These are phyloP conservation scores for Hydnomerulius pinastri DNA, from an alignment of 768 basidiomycete genomes.

Conservation along the genomic window DNA sequence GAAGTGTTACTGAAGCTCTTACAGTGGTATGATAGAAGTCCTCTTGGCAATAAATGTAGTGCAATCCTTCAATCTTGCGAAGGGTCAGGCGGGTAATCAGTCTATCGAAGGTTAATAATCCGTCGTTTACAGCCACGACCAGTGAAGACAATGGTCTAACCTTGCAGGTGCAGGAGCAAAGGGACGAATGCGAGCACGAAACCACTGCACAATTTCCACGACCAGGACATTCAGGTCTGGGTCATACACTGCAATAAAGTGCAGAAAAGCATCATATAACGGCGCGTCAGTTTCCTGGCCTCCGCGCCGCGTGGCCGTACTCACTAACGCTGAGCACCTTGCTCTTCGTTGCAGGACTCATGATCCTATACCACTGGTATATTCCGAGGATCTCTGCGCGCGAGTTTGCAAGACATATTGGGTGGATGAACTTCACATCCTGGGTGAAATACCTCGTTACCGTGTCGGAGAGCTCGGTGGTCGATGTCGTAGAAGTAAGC, in stretches of 20 bases:
- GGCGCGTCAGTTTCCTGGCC: no score
- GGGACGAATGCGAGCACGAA: constrained; percentile 52
- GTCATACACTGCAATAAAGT: constrained; percentile 65
- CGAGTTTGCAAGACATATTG: constrained; percentile 51
- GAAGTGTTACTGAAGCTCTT: no score
- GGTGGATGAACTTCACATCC: constrained; percentile 58
- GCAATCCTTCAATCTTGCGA: constrained; percentile 39
- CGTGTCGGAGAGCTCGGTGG: constrained; percentile 49
- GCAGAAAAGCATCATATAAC: no score
- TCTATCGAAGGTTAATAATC: constrained; percentile 28
- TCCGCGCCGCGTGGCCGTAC: constrained; percentile 18
- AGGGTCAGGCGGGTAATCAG: constrained; percentile 54
- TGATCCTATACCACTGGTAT: constrained; percentile 65
- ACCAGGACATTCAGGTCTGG: constrained; percentile 39
- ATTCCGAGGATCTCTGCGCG: constrained; percentile 53
- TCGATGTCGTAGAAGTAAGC: constrained; percentile 46
- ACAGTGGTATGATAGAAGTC: constrained; percentile 62
- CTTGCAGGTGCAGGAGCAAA: constrained; percentile 46
- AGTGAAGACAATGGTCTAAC: constrained; percentile 30
- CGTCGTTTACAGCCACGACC: background rate
- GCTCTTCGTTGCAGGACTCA: constrained; percentile 52
- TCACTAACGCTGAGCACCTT: constrained; percentile 45
- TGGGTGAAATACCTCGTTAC: constrained; percentile 51
- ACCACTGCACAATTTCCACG: constrained; percentile 56
- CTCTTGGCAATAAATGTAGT: constrained; percentile 56